A percentile compares a stretch with the other conserved stretches of the same genome.
Evolutionary conservation across 2,329 filamentous ascomycete genomes (phyloP).

Genomic region (Plectosphaerella cucumerina): DNA sequence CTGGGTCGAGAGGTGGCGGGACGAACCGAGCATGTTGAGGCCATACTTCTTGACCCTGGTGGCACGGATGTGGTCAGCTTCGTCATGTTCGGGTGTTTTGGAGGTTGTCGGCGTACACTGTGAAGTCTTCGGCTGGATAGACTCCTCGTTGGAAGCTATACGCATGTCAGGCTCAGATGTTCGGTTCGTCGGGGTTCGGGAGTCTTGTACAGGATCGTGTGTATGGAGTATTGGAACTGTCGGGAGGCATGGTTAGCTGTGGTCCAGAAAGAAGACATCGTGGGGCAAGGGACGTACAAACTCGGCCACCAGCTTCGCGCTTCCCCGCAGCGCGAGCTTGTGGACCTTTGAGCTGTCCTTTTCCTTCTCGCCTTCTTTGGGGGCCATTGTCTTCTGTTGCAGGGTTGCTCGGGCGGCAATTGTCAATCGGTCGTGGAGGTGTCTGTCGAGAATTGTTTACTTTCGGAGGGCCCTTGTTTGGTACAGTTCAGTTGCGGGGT

Average conservation of each 20-base stretch:
- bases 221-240: constrained; percentile 95
- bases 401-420: background rate
- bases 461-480: background rate
- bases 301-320: constrained; percentile 84
- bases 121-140: constrained; percentile 95
- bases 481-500: background rate
- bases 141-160: constrained; percentile 77
- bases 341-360: constrained; percentile 80
- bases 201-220: constrained; percentile 76
- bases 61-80: background rate
- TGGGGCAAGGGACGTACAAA: constrained; percentile 61
- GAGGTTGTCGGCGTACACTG: constrained; percentile 55
- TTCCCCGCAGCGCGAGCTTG: constrained; percentile 86
- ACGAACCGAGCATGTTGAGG: constrained; percentile 83
- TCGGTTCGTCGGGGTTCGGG: background rate
- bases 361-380: constrained; percentile 10
- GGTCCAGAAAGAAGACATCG: background rate
- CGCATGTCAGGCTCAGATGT: background rate
- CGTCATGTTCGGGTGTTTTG: background rate
- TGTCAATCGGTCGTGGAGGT: background rate
- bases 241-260: constrained; percentile 11
- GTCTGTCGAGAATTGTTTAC: background rate
- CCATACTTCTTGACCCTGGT: constrained; percentile 91
- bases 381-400: constrained; percentile 10
- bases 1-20: constrained; percentile 5